These are phyloP conservation scores for Sanghuangporus baumii DNA, from an alignment of 1,284 basidiomycete genomes.

Conservation along the genomic window DNA sequence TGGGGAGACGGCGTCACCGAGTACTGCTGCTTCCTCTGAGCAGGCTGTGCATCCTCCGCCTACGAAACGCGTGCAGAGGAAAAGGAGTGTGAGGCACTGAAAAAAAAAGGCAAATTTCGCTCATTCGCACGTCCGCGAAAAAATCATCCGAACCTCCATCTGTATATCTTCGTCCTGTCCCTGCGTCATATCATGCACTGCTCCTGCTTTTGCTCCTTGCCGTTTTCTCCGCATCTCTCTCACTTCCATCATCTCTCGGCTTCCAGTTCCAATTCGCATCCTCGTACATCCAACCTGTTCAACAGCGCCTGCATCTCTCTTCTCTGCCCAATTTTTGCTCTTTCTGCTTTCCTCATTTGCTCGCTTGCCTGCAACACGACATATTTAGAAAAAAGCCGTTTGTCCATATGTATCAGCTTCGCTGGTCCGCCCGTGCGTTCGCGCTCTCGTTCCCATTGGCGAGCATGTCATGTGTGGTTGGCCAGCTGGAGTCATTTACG, in stretches of 20 bases:
- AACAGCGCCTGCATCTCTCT: too few species aligned
- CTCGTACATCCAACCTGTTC: slow-evolving; percentile 2
- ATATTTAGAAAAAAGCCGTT: too few species aligned
- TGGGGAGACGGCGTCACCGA: slow-evolving; percentile 55
- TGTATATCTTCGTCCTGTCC: background rate
- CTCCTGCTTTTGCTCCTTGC: background rate
- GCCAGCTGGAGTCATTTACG: too few species aligned
- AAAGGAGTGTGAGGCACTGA: slow-evolving; percentile 35
- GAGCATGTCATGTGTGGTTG: too few species aligned
- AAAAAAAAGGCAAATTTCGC: slow-evolving; percentile 20
- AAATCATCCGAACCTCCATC: background rate
- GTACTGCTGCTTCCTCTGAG: slow-evolving; percentile 31
- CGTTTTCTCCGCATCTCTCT: background rate
- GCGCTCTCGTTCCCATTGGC: too few species aligned
- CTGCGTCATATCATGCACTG: background rate
- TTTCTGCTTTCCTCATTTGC: too few species aligned
- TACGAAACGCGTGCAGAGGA: slow-evolving; percentile 10
- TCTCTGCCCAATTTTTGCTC: too few species aligned
- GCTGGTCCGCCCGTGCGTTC: too few species aligned
- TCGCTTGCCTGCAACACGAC: too few species aligned
- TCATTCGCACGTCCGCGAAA: background rate
- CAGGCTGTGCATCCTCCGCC: slow-evolving; percentile 38
- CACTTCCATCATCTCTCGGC: background rate
- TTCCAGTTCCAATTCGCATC: slow-evolving; percentile 20
- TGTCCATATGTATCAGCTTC: too few species aligned